Conservation (phyloP, 73 alveolate species). For the Paramecium sonneborni region DNA sequence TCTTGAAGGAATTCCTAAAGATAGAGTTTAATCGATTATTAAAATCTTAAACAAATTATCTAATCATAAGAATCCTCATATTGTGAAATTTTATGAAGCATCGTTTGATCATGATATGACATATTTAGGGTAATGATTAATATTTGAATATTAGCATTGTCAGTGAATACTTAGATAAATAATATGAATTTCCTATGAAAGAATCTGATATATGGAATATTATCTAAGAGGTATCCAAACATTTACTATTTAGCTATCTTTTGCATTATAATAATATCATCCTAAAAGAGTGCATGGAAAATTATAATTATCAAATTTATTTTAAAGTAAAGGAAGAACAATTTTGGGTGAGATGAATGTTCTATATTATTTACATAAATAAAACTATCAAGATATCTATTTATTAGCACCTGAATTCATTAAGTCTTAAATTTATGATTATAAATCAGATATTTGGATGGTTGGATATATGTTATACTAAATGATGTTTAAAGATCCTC, state of each 20-base stretch:
- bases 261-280: not conserved
- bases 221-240: not conserved
- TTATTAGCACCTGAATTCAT: constrained; percentile 51
- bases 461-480: constrained; percentile 26
- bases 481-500: constrained; percentile 45
- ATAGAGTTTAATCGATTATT: not conserved
- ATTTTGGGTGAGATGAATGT: constrained; percentile 48
- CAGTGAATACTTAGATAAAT: constrained; percentile 29
- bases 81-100: constrained; percentile 39
- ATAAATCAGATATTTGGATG: constrained; percentile 53
- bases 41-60: not conserved
- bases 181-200: not conserved
- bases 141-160: not conserved
- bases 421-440: not conserved
- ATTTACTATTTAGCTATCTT: not conserved
- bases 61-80: not conserved
- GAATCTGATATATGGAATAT: constrained; percentile 10
- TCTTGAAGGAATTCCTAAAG: constrained; percentile 1
- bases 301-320: not conserved
- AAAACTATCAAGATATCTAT: constrained; percentile 33
- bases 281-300: constrained; percentile 40
- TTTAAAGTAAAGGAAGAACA: not conserved
- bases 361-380: not conserved
- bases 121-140: constrained; percentile 24
- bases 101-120: constrained; percentile 38